Base-by-base conservation (phyloP, 768 basidiomycete species). In the Hebeloma cylindrosporum region DNA sequence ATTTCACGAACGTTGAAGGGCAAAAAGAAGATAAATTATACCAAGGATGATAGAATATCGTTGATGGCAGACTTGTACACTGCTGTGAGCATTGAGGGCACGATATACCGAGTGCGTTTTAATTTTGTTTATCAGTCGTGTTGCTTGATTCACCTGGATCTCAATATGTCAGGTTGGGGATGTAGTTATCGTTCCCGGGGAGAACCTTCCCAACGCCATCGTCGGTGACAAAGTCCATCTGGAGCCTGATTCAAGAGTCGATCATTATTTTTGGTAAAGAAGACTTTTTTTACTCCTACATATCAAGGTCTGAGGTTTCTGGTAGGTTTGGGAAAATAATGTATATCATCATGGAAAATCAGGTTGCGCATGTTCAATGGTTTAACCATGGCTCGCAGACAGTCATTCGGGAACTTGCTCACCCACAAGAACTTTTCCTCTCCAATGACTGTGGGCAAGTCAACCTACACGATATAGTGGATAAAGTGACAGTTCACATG, bases 261-360 rank as follows among this genome's bases (percentile, higher is more conserved):
- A 74, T 0, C 67, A 80, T 42, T 82, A 77, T 53, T 88, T 86
- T 55, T 89, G 87, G 86, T 85, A 59, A 30, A 52, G 40, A 13
- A 5, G 8, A 20, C 7, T 23, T 25, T 28, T 21, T 36, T 7
- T 4, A 20, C 13, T 13, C 20, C 4, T 3, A 13, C 38, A 16
- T 32, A 27, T 20, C 8, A 7, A 27, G 31, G 31, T 20, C 18
- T 33, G 37, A 21, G 31, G n/a, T 38, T 13, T 17, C 18, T 13
- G 48, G 11, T 52, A 89, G 87, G 86, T 88, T 90, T 61, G 86
- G 72, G 0, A 72, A 71, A 53, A 80, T 91, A 18, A 58, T 82
- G 0, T 76, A 70, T 39, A 73, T 88, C 44, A 60, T 73, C 11
- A 63, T 68, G 25, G 62, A 69, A 11, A 47, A 64, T 4, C 62